Base-by-base conservation (phyloP, 495 filamentous ascomycete species). In the Xylaria scruposa region DNA sequence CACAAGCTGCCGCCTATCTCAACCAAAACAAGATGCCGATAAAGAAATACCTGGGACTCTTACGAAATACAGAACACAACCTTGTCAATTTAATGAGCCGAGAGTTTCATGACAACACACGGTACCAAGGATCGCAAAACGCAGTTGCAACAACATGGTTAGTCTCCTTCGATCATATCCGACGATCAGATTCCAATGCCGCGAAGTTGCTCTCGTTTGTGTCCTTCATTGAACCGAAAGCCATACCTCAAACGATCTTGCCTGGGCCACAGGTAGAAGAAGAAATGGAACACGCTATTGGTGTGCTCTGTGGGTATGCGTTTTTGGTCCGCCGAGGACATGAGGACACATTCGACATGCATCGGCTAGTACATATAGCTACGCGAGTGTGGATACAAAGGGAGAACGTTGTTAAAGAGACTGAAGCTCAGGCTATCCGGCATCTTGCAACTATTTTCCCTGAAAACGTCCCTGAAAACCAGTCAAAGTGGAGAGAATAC, bases 111-210 rank as follows among this genome's bases (percentile, higher is more conserved):
- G 85, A 88, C 42, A 71, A 81, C 6, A 73, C 81, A 5, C 75
- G 84, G 65, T 86, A 88, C 66, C 61, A 36, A 12, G 80, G 78
- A 12, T 77, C 74, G n/a, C 75, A 83, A 21, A 90, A 88, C 65
- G 80, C 88, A 7, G 80, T 90, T 0, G 85, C 84, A 0, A 83
- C 78, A 1, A 91, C 88, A 0, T 90, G 86, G 87, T 75, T 85
- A 0, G 83, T 87, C 0, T 88, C 87, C 0, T 87, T 90, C 62
- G 68, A 79, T 0, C 83, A 89, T 70, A 86, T 89, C 24, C 78
- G 70, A 31, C 54, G 76, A 26, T 67, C 64, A 2, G 62, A 83
- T 49, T 59, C 46, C 0, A 8, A 77, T 0, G 85, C 86, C 0
- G 75, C 80, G 0, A 72, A 84, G 0, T 81, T 81, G 59, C 72